phyloP scores from a whole-genome alignment of 495 filamentous ascomycete genomes.

The Penicillium salamii region DNA sequence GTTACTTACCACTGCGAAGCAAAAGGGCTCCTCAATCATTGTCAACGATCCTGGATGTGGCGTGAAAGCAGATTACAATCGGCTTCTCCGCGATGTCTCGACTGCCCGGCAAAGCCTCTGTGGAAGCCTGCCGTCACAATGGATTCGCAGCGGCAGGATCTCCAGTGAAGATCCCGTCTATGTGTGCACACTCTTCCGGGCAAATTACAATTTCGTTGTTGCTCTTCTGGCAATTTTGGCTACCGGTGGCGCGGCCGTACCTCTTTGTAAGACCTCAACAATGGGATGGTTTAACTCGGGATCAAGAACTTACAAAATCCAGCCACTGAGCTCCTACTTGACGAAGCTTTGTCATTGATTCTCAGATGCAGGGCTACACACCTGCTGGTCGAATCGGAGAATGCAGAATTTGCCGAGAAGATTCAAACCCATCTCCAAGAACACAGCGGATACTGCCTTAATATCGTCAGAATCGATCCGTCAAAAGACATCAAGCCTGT shows the following conservation, averaged over 20 bases:
- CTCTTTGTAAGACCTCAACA: constrained; percentile 1
- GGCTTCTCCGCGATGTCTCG: background rate
- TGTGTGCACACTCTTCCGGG: background rate
- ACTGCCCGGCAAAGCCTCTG: background rate
- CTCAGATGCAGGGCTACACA: no score
- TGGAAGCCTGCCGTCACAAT: background rate
- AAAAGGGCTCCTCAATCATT: background rate
- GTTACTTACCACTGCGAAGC: background rate
- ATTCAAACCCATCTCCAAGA: no score
- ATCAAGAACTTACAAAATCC: background rate
- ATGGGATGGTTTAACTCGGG: background rate
- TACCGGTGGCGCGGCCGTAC: constrained; percentile 4
- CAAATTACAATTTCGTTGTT: constrained; percentile 8
- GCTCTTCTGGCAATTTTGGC: background rate
- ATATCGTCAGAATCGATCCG: no score
- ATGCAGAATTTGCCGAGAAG: no score
- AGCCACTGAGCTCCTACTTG: background rate
- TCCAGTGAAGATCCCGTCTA: background rate
- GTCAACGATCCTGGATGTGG: constrained; percentile 4
- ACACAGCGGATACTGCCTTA: no score
- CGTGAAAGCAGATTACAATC: background rate
- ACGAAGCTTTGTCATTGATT: background rate
- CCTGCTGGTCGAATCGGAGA: no score
- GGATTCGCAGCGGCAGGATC: background rate
- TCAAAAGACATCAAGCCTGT: background rate